Evolutionary conservation across 305 asterid species (phyloP).

Genomic region (Fraxinus floribunda): DNA sequence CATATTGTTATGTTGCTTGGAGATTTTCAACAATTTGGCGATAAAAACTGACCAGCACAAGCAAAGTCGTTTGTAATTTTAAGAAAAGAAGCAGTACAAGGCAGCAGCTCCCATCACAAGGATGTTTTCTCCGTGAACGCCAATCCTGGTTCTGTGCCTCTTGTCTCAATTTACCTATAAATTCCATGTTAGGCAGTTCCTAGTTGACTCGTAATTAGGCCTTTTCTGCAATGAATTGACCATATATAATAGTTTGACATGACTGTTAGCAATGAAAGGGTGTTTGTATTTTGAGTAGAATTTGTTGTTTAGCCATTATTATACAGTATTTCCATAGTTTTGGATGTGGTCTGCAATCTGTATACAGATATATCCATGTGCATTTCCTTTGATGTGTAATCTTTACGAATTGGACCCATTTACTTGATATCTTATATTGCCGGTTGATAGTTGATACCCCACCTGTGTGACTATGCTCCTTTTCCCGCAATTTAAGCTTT

Average conservation of each 20-base stretch:
- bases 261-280: neutral
- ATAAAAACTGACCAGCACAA: neutral
- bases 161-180: neutral
- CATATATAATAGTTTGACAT: neutral
- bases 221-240: neutral
- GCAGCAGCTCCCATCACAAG: neutral
- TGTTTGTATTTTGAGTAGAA: neutral
- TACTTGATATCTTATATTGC: neutral
- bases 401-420: slow-evolving; percentile 37
- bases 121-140: neutral
- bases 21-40: neutral
- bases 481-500: slow-evolving; percentile 45
- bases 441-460: slow-evolving; percentile 26
- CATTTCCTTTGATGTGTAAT: slow-evolving; percentile 21
- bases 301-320: neutral
- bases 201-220: neutral
- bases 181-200: neutral
- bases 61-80: neutral
- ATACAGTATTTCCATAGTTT: neutral
- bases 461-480: slow-evolving; percentile 24
- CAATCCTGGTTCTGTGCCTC: neutral
- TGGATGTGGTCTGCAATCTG: neutral
- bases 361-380: slow-evolving; percentile 39
- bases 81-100: neutral
- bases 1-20: neutral